A percentile compares a stretch with the other conserved stretches of the same genome.
Conservation (phyloP, 2,329 filamentous ascomycete species). For the Sodiomyces alkalinus region DNA sequence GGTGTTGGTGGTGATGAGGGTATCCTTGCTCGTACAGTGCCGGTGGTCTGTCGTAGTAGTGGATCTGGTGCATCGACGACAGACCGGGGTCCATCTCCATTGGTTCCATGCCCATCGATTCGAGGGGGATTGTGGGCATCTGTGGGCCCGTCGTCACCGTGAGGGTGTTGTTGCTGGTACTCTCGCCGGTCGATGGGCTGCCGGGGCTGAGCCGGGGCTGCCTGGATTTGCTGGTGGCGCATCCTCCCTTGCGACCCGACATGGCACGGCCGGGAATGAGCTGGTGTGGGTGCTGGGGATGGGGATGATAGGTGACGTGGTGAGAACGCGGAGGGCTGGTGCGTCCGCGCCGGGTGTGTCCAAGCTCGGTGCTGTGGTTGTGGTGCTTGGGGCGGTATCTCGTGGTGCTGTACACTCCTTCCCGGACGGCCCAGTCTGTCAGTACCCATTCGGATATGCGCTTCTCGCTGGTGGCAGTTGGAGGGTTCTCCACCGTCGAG, state of each 20-base stretch:
- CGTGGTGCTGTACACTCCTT: conserved; percentile 77
- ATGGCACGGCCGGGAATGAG: conserved; percentile 15
- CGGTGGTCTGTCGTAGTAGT: neutral
- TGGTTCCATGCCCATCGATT: no score
- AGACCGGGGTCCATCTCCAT: no score
- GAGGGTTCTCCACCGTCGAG: conserved; percentile 19
- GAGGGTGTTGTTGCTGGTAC: no score
- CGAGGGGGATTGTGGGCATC: no score
- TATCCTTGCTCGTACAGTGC: neutral
- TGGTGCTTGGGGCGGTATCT: conserved; percentile 29
- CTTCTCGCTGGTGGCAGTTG: conserved; percentile 28
- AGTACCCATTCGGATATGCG: conserved; percentile 68
- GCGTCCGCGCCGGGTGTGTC: conserved; percentile 10
- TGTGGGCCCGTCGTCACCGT: no score
- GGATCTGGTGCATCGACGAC: no score
- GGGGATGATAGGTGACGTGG: conserved; percentile 2
- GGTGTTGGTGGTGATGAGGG: neutral
- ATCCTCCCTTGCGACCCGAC: conserved; percentile 19
- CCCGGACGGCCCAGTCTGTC: conserved; percentile 48
- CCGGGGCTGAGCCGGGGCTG: no score
- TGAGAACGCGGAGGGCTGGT: conserved; percentile 10
- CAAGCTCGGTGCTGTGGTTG: conserved; percentile 3
- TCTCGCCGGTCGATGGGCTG: no score
- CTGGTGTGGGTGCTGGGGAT: conserved; percentile 11
- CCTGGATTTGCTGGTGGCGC: conserved; percentile 12